Percentiles rank a stretch among this genome's conserved stretches.
Evolutionary conservation across 1,284 basidiomycete species (phyloP).

Genomic region (Sporisorium sorghi): DNA sequence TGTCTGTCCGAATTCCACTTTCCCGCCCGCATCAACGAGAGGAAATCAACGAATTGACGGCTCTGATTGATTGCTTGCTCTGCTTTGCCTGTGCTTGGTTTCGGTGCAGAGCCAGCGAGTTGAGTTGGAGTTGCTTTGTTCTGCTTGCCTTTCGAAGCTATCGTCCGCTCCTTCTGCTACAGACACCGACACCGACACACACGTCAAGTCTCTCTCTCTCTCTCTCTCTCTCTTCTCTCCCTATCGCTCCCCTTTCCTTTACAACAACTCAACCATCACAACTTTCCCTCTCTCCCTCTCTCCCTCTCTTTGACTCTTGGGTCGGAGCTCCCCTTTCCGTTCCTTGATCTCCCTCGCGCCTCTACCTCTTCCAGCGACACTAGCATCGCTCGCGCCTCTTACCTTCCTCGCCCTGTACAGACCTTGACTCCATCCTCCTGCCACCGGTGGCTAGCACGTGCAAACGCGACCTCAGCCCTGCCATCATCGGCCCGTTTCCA

Average conservation of each 20-base stretch:
- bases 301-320: not conserved
- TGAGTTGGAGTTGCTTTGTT: too few species aligned
- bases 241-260: too few species aligned
- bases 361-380: not conserved
- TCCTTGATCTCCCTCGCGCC: conserved; percentile 3
- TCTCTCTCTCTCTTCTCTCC: not conserved
- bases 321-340: not conserved
- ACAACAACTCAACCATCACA: too few species aligned
- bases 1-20: not conserved
- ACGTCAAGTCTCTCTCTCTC: not conserved
- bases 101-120: not conserved
- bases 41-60: too few species aligned
- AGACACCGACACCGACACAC: not conserved
- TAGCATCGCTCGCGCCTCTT: not conserved
- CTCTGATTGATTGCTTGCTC: too few species aligned
- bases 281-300: not conserved
- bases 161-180: not conserved
- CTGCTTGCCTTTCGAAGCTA: not conserved
- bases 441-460: conserved; percentile 5
- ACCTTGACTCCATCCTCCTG: not conserved
- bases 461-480: not conserved
- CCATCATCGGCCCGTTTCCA: not conserved
- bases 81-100: too few species aligned
- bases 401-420: too few species aligned
- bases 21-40: not conserved